Base-by-base conservation (phyloP, 768 basidiomycete species). In the Psilocybe azurescens region DNA sequence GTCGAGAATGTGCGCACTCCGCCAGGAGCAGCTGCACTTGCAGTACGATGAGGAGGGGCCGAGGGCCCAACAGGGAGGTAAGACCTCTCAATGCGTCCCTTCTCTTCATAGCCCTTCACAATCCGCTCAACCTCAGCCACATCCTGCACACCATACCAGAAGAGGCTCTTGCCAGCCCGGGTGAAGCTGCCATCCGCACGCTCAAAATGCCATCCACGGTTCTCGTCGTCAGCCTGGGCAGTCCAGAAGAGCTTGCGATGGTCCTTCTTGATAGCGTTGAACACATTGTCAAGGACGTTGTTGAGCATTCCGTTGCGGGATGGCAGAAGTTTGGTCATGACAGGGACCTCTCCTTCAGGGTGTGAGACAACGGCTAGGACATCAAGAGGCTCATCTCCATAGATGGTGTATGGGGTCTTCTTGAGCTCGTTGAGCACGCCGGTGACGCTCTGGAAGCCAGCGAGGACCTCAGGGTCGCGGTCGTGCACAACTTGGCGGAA, bases 171-270 rank as follows among this genome's bases (percentile, higher is more conserved):
- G 18, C 97, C 96, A 16, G 93, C 93, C 41, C 97, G 84, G 16
- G 95, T 97, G 81, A 99, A 99, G 76, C 93, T 94, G 0, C 97
- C 97, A 67, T 99, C 96, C 0, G 97, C 95, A 58, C 95, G 89
- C 80, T 99, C 97, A 70, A 98, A 99, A 79, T 99, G 97, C 97
- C 97, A 99, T 3, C 90, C 86, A 44, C 96, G 88, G 77, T 97
- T 96, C 78, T 99, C 97, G 73, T 99, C 97, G 66, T 98, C 95
- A 3, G 89, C 89, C 67, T 90, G 91, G 0, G 94, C 90, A n/a
- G 96, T 98, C 97, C 97, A 99, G 84, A 99, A 97, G 44, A 99
- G 84, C 61, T 87, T 86, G 64, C 89, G 86, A 77, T 98, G 91
- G 73, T 99, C 95, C 80, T 95, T 96, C 78, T 89, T 91, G 82